Percentiles rank a stretch among this genome's conserved stretches.
Conservation (phyloP, 2,329 filamentous ascomycete species). For the Venturia pyrina region DNA sequence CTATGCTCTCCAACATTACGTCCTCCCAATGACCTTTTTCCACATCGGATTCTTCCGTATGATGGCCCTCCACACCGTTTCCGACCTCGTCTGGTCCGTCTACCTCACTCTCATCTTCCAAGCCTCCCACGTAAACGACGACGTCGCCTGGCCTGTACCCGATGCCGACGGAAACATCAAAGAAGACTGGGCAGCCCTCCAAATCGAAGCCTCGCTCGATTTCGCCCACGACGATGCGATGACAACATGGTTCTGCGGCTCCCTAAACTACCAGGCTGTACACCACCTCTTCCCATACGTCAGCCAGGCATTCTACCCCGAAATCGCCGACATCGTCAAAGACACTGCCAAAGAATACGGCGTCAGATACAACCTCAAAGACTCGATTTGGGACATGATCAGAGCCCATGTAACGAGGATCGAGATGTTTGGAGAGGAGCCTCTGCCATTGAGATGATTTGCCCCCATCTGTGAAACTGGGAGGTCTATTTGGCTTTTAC, state of each 20-base stretch:
- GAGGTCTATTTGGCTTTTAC: neutral
- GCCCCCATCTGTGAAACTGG: neutral
- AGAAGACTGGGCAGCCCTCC: constrained; percentile 8
- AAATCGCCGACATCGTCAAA: constrained; percentile 10
- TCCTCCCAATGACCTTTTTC: constrained; percentile 3
- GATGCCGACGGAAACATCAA: constrained; percentile 6
- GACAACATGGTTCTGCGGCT: constrained; percentile 11
- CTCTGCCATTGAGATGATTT: neutral
- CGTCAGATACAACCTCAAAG: constrained; percentile 10
- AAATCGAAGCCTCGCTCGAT: constrained; percentile 11
- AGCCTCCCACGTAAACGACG: constrained; percentile 12
- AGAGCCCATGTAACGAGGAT: constrained; percentile 6
- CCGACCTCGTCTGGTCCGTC: constrained; percentile 10
- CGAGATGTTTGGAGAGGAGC: constrained; percentile 6
- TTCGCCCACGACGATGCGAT: constrained; percentile 5
- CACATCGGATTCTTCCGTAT: constrained; percentile 6
- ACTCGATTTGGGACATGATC: constrained; percentile 11
- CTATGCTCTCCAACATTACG: constrained; percentile 10
- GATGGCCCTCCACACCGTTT: constrained; percentile 9
- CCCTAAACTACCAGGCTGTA: constrained; percentile 11
- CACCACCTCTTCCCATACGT: constrained; percentile 12
- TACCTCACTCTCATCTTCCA: constrained; percentile 12
- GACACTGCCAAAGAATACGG: constrained; percentile 6
- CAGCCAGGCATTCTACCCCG: constrained; percentile 9
- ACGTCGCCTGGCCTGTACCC: constrained; percentile 9